These are phyloP conservation scores for Globisporangium middletonii DNA, from an alignment of 352 stramenopile genomes.

Conservation along the genomic window DNA sequence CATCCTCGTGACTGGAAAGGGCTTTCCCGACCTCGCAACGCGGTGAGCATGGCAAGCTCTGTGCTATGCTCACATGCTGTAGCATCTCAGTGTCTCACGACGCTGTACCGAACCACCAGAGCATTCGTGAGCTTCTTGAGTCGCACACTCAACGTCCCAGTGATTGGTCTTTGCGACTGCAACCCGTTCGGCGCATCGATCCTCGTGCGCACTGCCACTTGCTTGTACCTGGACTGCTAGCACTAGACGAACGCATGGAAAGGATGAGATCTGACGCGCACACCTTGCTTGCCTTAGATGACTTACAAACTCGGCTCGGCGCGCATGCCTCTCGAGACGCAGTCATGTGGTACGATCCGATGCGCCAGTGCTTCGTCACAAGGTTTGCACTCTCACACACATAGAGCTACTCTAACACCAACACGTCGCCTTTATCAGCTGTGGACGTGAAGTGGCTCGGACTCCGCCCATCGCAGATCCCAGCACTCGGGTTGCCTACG, in stretches of 20 bases:
- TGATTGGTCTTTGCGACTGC: conserved; percentile 91
- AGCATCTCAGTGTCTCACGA: not conserved
- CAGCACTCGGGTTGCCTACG: conserved; percentile 33
- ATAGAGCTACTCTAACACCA: not conserved
- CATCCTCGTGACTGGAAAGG: conserved; percentile 91
- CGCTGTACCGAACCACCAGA: conserved; percentile 13
- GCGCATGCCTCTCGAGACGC: conserved; percentile 74
- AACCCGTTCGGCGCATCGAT: conserved; percentile 94
- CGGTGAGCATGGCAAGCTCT: conserved; percentile 24
- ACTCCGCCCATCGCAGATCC: conserved; percentile 81
- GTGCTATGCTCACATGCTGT: not conserved
- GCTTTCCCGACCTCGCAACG: conserved; percentile 93
- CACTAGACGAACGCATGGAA: not conserved
- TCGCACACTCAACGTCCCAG: conserved; percentile 69
- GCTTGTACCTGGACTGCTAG: not conserved
- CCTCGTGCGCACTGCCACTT: conserved; percentile 41
- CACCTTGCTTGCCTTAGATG: conserved; percentile 30
- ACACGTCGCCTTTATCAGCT: conserved; percentile 15
- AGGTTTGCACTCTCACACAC: not conserved
- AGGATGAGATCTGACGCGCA: not conserved
- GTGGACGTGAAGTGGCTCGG: conserved; percentile 91
- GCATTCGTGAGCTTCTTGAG: conserved; percentile 84
- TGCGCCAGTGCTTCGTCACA: not conserved
- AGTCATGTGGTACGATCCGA: conserved; percentile 32
- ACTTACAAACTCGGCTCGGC: conserved; percentile 88